These are phyloP conservation scores for Crotalaria pallida DNA, from an alignment of 306 rosid genomes.

Conservation along the genomic window DNA sequence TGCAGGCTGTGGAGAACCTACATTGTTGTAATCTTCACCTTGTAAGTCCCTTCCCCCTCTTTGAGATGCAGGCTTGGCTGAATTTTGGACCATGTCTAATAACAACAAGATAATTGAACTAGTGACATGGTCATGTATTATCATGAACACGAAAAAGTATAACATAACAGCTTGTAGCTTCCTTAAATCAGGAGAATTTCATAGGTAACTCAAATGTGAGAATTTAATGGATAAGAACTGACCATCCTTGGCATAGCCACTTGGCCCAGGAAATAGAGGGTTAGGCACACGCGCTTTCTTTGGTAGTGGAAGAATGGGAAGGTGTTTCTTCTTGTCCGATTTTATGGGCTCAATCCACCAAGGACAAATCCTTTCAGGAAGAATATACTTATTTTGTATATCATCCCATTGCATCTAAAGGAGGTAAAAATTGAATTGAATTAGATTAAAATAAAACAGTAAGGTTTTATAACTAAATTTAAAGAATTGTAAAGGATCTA, in stretches of 20 bases:
- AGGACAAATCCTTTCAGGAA: conserved; percentile 57
- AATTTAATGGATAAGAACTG: conserved; percentile 9
- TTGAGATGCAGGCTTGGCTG: conserved; percentile 18
- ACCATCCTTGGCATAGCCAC: conserved; percentile 37
- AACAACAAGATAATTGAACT: conserved; percentile 3
- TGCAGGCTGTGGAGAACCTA: conserved; percentile 18
- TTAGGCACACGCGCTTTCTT: conserved; percentile 30
- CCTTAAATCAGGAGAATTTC: neutral
- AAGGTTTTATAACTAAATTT: neutral
- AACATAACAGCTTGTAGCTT: neutral
- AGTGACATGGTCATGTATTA: neutral
- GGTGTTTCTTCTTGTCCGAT: conserved; percentile 1
- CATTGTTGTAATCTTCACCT: conserved; percentile 47
- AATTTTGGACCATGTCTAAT: conserved; percentile 20
- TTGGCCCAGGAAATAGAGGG: conserved; percentile 15
- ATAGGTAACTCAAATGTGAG: neutral
- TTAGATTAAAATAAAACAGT: neutral
- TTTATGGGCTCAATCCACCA: conserved; percentile 54
- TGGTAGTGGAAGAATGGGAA: conserved; percentile 3
- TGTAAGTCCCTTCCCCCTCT: conserved; percentile 43
- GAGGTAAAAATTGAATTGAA: neutral
- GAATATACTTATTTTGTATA: conserved; percentile 7
- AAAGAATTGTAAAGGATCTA: neutral
- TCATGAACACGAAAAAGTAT: no score
- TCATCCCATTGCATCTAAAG: conserved; percentile 67